Evolutionary conservation across 306 rosid species (phyloP).

Genomic region (Glycine tomentella): DNA sequence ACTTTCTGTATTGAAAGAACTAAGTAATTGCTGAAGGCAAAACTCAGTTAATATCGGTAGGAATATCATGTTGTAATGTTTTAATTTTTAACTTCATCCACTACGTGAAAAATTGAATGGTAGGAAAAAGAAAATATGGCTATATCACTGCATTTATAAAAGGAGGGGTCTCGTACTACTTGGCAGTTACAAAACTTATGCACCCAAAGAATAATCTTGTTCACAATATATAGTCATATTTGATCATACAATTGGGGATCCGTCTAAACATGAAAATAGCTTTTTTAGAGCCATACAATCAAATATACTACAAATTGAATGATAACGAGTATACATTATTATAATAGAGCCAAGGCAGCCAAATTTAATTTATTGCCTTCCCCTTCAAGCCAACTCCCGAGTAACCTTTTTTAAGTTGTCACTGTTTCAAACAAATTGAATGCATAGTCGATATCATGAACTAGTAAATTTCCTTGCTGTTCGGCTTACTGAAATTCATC

Average conservation of each 20-base stretch:
- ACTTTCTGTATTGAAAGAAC: constrained; percentile 29
- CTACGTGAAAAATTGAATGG: neutral
- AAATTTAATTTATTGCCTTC: constrained; percentile 30
- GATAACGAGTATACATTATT: neutral
- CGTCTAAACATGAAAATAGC: constrained; percentile 25
- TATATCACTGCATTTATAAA: neutral
- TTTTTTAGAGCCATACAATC: constrained; percentile 9
- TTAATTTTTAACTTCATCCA: neutral
- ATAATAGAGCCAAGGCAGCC: neutral
- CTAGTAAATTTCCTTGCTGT: constrained; percentile 18
- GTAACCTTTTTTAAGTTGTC: neutral
- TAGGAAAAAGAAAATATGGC: constrained; percentile 3
- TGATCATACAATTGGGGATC: constrained; percentile 14
- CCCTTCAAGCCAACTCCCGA: constrained; percentile 12
- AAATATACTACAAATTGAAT: constrained; percentile 29
- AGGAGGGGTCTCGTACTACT: neutral
- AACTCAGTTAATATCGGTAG: neutral
- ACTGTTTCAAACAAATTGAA: constrained; percentile 24
- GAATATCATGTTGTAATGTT: no score
- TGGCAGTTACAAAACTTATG: neutral
- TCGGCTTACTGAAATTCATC: constrained; percentile 33
- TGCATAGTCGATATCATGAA: constrained; percentile 9
- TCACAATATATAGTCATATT: neutral
- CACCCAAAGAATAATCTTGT: constrained; percentile 3
- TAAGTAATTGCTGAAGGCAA: constrained; percentile 31